Conservation (phyloP, 2,329 filamentous ascomycete species). For the Dactylellina parvicollis region DNA sequence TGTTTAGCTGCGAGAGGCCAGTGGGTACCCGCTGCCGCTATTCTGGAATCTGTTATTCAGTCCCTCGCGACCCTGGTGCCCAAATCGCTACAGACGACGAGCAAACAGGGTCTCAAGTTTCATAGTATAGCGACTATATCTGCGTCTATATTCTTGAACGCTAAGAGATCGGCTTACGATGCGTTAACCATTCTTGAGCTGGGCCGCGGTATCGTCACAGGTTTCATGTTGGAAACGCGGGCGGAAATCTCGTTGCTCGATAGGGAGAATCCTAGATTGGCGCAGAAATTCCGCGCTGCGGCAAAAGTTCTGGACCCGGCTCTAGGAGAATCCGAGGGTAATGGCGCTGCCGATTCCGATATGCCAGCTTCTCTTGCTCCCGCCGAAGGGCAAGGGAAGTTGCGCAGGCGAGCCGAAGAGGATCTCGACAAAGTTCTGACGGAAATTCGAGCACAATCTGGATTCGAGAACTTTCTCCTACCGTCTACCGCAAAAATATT, state of each 20-base stretch:
- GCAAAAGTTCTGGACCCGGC: neutral
- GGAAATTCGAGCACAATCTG: constrained; percentile 52
- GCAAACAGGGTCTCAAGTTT: neutral
- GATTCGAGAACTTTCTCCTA: constrained; percentile 58
- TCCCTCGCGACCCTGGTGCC: neutral
- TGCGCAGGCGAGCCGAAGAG: constrained; percentile 4
- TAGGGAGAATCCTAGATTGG: constrained; percentile 17
- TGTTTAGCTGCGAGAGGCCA: no score
- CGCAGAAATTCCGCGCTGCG: neutral
- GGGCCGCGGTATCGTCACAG: neutral
- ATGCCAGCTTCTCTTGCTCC: neutral
- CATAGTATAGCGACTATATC: neutral
- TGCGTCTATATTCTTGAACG: neutral
- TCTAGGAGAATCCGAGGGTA: neutral
- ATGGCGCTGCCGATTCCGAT: no score
- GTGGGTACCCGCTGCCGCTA: no score
- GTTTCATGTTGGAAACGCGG: constrained; percentile 5
- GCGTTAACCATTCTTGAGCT: neutral
- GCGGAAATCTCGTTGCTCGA: neutral
- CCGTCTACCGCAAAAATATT: constrained; percentile 55
- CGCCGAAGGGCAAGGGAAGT: neutral
- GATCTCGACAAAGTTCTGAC: constrained; percentile 7
- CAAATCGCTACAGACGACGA: neutral
- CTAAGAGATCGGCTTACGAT: neutral
- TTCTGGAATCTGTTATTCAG: no score